A percentile compares a stretch with the other conserved stretches of the same genome.
These are phyloP conservation scores for Hypomyces rosellus DNA, from an alignment of 2,329 filamentous ascomycete species.

Conservation along the genomic window DNA sequence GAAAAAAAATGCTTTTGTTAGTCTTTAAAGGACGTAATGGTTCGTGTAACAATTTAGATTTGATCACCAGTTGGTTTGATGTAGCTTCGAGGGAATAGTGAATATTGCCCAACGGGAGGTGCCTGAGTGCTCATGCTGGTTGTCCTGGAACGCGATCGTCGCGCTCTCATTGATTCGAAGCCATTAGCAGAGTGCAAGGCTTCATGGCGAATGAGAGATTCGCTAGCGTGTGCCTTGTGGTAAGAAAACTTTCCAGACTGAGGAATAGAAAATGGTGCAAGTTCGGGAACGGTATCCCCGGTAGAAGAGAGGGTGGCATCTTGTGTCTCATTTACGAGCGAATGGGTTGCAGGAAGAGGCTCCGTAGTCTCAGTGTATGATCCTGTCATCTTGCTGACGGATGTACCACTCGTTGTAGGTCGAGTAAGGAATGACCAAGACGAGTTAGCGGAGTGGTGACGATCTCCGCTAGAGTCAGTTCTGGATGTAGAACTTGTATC, in stretches of 20 bases:
- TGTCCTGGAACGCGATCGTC: constrained; percentile 37
- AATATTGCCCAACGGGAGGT: constrained; percentile 41
- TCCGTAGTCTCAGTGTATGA: constrained; percentile 27
- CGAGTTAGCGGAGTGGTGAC: constrained; percentile 49
- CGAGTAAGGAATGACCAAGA: constrained; percentile 48
- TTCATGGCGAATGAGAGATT: constrained; percentile 28
- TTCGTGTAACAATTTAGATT: constrained; percentile 18
- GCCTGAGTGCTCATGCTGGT: constrained; percentile 37
- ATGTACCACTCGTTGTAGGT: constrained; percentile 47
- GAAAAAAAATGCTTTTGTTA: too few species aligned
- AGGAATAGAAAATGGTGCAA: constrained; percentile 22
- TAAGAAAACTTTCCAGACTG: constrained; percentile 18
- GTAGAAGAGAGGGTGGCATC: constrained; percentile 18
- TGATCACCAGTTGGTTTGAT: constrained; percentile 26
- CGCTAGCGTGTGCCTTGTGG: constrained; percentile 34
- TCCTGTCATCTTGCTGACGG: constrained; percentile 30
- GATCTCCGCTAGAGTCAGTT: constrained; percentile 42
- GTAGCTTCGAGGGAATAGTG: constrained; percentile 36
- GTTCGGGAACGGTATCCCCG: constrained; percentile 29
- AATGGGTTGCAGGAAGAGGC: constrained; percentile 21
- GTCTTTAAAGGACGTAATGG: too few species aligned
- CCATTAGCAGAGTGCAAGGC: constrained; percentile 10
- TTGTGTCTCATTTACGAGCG: constrained; percentile 10
- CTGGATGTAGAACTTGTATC: constrained; percentile 40
- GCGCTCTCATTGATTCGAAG: constrained; percentile 4